phyloP scores from a whole-genome alignment of 2,329 filamentous ascomycete genomes.

The Pseudopithomyces chartarum region DNA sequence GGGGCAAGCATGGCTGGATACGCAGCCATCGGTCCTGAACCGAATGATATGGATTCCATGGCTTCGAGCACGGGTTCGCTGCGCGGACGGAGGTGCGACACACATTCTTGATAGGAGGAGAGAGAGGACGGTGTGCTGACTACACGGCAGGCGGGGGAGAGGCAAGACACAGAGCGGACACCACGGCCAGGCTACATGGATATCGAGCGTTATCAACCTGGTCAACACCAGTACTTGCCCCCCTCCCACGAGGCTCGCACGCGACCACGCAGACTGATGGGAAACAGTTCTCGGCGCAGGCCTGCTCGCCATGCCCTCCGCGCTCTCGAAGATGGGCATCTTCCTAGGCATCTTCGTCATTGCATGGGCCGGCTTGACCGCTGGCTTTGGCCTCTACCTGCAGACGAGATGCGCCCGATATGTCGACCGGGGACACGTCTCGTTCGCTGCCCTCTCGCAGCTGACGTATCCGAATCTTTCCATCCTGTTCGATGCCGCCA shows the following conservation, averaged over 20 bases:
- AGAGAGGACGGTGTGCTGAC: slow-evolving; percentile 27
- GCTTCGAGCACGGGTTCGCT: slow-evolving; percentile 49
- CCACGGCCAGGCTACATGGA: slow-evolving; percentile 79
- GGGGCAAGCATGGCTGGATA: slow-evolving; percentile 51
- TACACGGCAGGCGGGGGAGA: slow-evolving; percentile 55
- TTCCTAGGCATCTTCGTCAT: slow-evolving; percentile 82
- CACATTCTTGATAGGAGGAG: not conserved
- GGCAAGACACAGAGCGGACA: slow-evolving; percentile 72
- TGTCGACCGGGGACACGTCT: slow-evolving; percentile 83
- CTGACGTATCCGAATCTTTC: slow-evolving; percentile 96
- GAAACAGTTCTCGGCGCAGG: slow-evolving; percentile 84
- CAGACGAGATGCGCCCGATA: slow-evolving; percentile 93
- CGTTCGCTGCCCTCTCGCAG: slow-evolving; percentile 96
- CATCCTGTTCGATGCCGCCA: slow-evolving; percentile 92
- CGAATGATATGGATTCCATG: slow-evolving; percentile 47
- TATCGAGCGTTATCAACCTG: slow-evolving; percentile 92
- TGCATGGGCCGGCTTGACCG: slow-evolving; percentile 85
- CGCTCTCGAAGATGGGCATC: slow-evolving; percentile 95
- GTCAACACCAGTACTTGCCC: slow-evolving; percentile 82
- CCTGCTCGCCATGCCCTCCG: slow-evolving; percentile 92
- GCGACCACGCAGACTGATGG: slow-evolving; percentile 10
- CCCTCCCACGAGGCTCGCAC: too few relatives aligned
- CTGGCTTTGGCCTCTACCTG: slow-evolving; percentile 92
- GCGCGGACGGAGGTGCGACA: slow-evolving; percentile 40
- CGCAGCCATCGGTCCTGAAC: slow-evolving; percentile 49